A percentile compares a stretch with the other conserved stretches of the same genome.
Evolutionary conservation across 2,329 filamentous ascomycete species (phyloP).

Genomic region (Metarhizium rileyi): DNA sequence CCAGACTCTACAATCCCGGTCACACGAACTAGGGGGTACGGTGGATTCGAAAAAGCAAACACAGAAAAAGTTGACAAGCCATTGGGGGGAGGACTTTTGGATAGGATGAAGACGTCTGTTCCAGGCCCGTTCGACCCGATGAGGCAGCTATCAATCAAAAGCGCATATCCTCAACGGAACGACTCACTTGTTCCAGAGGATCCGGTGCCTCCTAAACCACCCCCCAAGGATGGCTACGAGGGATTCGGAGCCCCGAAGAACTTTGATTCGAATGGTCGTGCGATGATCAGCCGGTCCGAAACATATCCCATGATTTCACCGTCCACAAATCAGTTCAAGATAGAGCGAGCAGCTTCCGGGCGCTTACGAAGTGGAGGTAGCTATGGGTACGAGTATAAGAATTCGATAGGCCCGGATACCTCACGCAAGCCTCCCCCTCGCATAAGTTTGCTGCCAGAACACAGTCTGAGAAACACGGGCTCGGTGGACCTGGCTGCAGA

Average conservation of each 20-base stretch:
- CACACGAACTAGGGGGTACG: conserved; percentile 37
- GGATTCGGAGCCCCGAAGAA: conserved; percentile 42
- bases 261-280: conserved; percentile 27
- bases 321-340: conserved; percentile 26
- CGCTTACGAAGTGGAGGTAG: conserved; percentile 18
- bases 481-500: conserved; percentile 49
- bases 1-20: not conserved
- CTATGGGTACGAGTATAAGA: conserved; percentile 23
- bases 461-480: conserved; percentile 23
- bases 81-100: conserved; percentile 33
- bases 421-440: conserved; percentile 44
- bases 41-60: conserved; percentile 26
- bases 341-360: conserved; percentile 32
- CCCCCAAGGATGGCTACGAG: conserved; percentile 45
- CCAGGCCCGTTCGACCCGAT: conserved; percentile 55
- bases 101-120: conserved; percentile 55
- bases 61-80: conserved; percentile 7
- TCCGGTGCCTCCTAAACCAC: conserved; percentile 24
- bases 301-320: conserved; percentile 39
- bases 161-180: conserved; percentile 23
- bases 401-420: conserved; percentile 39
- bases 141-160: conserved; percentile 25
- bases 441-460: conserved; percentile 34
- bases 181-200: conserved; percentile 14
- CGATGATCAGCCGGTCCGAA: conserved; percentile 35